phyloP scores from a whole-genome alignment of 768 basidiomycete species.

The Mycena leptocephala region DNA sequence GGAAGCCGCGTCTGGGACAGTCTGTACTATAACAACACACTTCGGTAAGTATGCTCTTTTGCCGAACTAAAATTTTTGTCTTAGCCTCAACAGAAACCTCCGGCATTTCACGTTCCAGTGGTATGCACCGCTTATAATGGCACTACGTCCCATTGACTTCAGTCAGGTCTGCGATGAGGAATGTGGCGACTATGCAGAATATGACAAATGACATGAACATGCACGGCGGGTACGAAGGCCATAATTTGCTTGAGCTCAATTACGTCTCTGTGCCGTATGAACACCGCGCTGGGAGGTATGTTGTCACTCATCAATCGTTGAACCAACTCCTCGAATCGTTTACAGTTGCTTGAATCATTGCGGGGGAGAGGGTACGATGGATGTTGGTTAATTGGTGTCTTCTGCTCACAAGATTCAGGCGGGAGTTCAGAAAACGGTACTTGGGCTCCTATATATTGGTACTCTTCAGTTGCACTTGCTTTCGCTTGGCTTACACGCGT shows the following conservation, averaged over 20 bases:
- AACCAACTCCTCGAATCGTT: too few relatives aligned
- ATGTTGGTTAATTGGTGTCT: too few relatives aligned
- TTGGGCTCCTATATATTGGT: conserved; percentile 35
- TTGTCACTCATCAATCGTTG: too few relatives aligned
- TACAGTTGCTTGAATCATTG: conserved; percentile 6
- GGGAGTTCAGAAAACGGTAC: conserved; percentile 18
- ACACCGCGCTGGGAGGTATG: conserved; percentile 23
- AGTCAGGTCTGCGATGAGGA: conserved; percentile 24
- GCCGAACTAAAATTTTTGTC: too few relatives aligned
- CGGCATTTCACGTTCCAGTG: conserved; percentile 34
- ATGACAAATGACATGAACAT: conserved; percentile 30
- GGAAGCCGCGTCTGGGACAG: conserved; percentile 35
- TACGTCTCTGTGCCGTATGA: conserved; percentile 19
- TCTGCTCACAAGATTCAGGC: too few relatives aligned
- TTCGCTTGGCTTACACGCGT: too few relatives aligned
- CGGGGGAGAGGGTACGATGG: too few relatives aligned
- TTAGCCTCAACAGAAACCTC: conserved; percentile 3
- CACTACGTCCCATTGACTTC: too few relatives aligned
- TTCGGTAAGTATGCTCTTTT: not conserved
- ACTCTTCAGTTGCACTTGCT: too few relatives aligned
- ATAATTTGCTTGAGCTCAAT: conserved; percentile 32
- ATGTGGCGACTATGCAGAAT: conserved; percentile 30
- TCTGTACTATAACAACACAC: conserved; percentile 31
- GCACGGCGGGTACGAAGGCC: conserved; percentile 31
- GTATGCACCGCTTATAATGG: too few relatives aligned